Conservation (phyloP, 2,329 filamentous ascomycete species). For the Phoma sp. region DNA sequence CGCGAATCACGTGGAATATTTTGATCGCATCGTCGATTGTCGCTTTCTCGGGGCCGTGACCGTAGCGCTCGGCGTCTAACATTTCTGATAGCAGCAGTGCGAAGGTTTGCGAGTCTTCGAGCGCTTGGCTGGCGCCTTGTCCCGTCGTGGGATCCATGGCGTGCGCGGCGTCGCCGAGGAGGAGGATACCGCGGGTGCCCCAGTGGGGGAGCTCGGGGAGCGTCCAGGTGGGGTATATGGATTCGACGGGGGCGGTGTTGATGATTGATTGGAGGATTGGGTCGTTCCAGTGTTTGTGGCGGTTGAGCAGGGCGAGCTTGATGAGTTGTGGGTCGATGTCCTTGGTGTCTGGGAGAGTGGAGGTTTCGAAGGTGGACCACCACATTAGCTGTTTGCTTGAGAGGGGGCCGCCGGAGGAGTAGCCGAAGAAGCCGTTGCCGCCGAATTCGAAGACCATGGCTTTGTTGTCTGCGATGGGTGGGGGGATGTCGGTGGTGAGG, state of each 20-base stretch:
- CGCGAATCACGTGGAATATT: constrained; percentile 29
- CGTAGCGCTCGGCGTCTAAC: not conserved
- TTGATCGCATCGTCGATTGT: constrained; percentile 20
- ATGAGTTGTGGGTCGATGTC: constrained; percentile 1
- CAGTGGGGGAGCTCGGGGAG: constrained; percentile 58
- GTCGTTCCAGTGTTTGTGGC: constrained; percentile 1
- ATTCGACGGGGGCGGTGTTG: not conserved
- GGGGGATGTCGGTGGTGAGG: not conserved
- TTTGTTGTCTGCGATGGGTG: not conserved
- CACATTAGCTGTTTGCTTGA: not conserved
- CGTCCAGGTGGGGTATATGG: constrained; percentile 59
- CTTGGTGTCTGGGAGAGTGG: not conserved
- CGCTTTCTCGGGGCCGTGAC: no score
- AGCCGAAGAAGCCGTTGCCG: constrained; percentile 3
- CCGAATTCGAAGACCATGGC: constrained; percentile 2
- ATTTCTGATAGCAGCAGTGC: constrained; percentile 45
- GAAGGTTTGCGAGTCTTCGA: constrained; percentile 63
- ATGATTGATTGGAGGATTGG: not conserved
- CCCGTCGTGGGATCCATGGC: constrained; percentile 62
- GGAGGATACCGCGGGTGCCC: constrained; percentile 57
- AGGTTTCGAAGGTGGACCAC: constrained; percentile 7
- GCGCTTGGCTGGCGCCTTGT: constrained; percentile 63
- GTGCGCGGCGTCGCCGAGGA: constrained; percentile 66
- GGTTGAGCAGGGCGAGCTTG: not conserved
- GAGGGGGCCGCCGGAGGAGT: not conserved